These are phyloP conservation scores for Leucosporidium yakuticum DNA, from an alignment of 768 basidiomycete species.

Conservation along the genomic window DNA sequence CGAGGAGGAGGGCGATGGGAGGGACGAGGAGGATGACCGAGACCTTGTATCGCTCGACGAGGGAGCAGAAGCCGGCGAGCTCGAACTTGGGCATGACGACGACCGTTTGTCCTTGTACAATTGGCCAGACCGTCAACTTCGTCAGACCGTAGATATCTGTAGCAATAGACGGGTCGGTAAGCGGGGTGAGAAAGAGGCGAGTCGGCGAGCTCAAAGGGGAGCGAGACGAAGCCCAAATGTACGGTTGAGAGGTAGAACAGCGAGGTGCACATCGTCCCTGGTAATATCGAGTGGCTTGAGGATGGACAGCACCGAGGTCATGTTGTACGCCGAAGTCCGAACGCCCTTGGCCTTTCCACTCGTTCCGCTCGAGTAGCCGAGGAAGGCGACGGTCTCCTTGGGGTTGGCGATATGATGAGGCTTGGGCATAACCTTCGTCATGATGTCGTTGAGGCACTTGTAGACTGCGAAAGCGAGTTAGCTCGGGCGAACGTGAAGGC, in stretches of 20 bases:
- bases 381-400: constrained; percentile 28
- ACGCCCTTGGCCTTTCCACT: constrained; percentile 73
- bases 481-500: not conserved
- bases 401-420: constrained; percentile 53
- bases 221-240: not conserved
- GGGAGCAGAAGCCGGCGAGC: constrained; percentile 58
- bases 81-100: constrained; percentile 66
- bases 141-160: constrained; percentile 42
- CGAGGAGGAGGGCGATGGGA: constrained; percentile 34
- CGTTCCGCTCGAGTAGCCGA: constrained; percentile 53
- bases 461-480: constrained; percentile 19
- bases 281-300: constrained; percentile 26
- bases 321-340: constrained; percentile 42
- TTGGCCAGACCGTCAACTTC: constrained; percentile 59
- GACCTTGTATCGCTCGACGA: constrained; percentile 60
- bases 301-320: constrained; percentile 30
- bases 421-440: constrained; percentile 49
- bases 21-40: constrained; percentile 44
- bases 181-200: not conserved
- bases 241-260: constrained; percentile 32
- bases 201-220: not conserved
- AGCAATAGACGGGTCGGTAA: not conserved
- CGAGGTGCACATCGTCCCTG: constrained; percentile 27
- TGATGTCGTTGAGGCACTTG: constrained; percentile 49
- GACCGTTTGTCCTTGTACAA: constrained; percentile 51